Percentiles rank a stretch among this genome's conserved stretches.
Evolutionary conservation across 2,329 filamentous ascomycete species (phyloP).

Genomic region (Lachnellula cervina): DNA sequence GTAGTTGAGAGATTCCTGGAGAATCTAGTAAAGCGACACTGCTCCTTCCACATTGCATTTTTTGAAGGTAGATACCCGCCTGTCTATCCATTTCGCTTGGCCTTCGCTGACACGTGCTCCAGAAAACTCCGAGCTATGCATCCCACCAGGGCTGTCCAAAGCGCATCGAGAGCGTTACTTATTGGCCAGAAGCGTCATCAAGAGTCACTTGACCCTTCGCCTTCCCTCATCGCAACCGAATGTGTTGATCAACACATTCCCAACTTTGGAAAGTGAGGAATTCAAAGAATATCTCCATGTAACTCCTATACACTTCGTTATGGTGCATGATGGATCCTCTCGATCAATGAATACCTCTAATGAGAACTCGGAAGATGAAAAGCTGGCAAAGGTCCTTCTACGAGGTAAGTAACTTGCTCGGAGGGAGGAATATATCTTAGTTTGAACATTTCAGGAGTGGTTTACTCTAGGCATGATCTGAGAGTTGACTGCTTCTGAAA

Average conservation of each 20-base stretch:
- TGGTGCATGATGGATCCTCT: constrained; percentile 58
- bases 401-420: constrained; percentile 9
- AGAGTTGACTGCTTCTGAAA: no score
- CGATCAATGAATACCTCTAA: not conserved
- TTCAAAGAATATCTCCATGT: constrained; percentile 52
- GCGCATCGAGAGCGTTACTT: constrained; percentile 41
- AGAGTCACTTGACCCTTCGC: constrained; percentile 49
- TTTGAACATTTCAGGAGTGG: no score
- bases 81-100: not conserved
- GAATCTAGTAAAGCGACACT: constrained; percentile 56
- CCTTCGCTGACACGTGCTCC: constrained; percentile 7
- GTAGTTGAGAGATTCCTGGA: constrained; percentile 62
- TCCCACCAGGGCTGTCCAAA: constrained; percentile 40
- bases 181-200: constrained; percentile 57
- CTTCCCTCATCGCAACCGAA: constrained; percentile 21
- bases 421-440: no score
- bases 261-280: constrained; percentile 40
- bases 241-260: constrained; percentile 37
- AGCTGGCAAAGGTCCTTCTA: constrained; percentile 28
- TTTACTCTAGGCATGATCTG: no score
- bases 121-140: constrained; percentile 49
- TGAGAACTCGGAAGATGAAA: constrained; percentile 11
- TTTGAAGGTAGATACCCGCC: constrained; percentile 38
- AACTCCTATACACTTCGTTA: constrained; percentile 59
- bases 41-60: constrained; percentile 68